Conservation (phyloP, 768 basidiomycete genomes). For the Amanita exitialis region DNA sequence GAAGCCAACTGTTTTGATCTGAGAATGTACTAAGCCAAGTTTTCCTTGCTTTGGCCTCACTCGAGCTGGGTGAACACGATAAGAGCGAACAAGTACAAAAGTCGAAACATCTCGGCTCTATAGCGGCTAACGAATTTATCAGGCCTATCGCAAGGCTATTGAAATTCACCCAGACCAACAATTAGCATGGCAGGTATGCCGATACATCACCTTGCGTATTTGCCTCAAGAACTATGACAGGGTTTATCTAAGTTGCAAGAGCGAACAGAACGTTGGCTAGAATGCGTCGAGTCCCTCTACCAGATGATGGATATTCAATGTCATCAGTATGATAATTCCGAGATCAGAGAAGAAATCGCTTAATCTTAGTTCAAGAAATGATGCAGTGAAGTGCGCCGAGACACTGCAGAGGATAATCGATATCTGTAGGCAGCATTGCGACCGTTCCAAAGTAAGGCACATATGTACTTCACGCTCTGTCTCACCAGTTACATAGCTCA, state of each 20-base stretch:
- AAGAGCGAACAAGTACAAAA: conserved; percentile 75
- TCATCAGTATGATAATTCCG: conserved; percentile 28
- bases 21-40: conserved; percentile 48
- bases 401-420: conserved; percentile 68
- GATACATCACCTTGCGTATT: conserved; percentile 10
- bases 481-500: conserved; percentile 35
- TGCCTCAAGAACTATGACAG: conserved; percentile 23
- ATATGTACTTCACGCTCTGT: background rate
- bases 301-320: conserved; percentile 48
- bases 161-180: conserved; percentile 54
- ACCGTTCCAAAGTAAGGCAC: conserved; percentile 41
- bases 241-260: conserved; percentile 72
- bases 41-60: conserved; percentile 70
- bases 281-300: conserved; percentile 41
- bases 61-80: conserved; percentile 62
- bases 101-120: background rate
- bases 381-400: conserved; percentile 74
- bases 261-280: conserved; percentile 45
- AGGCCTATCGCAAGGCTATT: conserved; percentile 79
- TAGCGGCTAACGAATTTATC: conserved; percentile 10
- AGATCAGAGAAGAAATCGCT: background rate
- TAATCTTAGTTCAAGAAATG: conserved; percentile 36
- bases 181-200: conserved; percentile 76
- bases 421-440: conserved; percentile 49
- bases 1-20: background rate